Evolutionary conservation across 192 early-diverging fungal species (phyloP), one percentile per base, ranked within the genome.

Genomic region (Linnemannia hyalina): DNA sequence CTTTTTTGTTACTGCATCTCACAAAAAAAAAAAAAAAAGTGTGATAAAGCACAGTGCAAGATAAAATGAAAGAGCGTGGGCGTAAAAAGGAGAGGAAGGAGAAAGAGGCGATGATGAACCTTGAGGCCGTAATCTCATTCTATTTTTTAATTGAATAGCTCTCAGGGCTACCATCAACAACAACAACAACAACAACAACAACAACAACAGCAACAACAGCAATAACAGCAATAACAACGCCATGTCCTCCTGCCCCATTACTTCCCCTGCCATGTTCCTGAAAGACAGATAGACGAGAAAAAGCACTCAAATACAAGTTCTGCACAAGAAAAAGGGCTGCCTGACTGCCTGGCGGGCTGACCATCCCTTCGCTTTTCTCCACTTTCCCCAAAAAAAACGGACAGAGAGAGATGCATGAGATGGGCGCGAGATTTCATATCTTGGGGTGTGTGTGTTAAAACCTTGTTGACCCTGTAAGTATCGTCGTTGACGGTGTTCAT

Each of bases 351-450:
- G 23, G 54, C 60, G n/a, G 26, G 29, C 60, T 65, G 60, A 32
- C 57, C n/a, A 3, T 35, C 0, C 29, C 29, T 65, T 23, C 22
- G 55, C 23, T 11, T 29, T 11, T 15, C 11, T 32, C 60, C 29
- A 26, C 60, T 29, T 60, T 10, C 55, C 55, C 55, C 55, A 22
- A 65, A 65, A 63, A 65, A 65, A 65, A 32, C 22, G 9, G n/a
- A 32, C 6, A 6, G 55, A 57, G 23, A 10, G 55, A 26, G 55
- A 23, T 10, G 60, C 60, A 65, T 65, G 1, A 26, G n/a, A 15
- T 65, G 60, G 60, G 60, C 29, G 60, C 60, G 29, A 65, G 60
- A 65, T 65, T 65, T 65, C 60, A 65, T 65, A 65, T 65, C 60
- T 65, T 65, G 60, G 60, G 60, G 60, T 60, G 35, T 18, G 8